These are phyloP conservation scores for Euphorbia celastroides DNA, from an alignment of 441 rosid genomes.

Conservation along the genomic window DNA sequence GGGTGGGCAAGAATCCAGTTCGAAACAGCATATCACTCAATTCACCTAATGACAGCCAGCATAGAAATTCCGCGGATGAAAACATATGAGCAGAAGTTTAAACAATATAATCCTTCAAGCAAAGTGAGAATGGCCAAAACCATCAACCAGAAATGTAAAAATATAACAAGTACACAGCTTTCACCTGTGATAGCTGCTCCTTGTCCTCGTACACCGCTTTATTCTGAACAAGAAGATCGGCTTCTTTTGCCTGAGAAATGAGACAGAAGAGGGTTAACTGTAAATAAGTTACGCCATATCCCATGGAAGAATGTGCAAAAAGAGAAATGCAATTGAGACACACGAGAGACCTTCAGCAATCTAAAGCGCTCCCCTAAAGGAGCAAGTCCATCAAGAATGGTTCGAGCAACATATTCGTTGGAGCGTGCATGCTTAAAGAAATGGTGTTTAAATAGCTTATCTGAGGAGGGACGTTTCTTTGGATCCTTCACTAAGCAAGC, in stretches of 20 bases:
- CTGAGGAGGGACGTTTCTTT: slow-evolving; percentile 90
- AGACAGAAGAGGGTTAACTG: slow-evolving; percentile 22
- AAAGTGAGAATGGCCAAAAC: slow-evolving; percentile 1
- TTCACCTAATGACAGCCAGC: background rate
- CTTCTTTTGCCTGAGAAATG: slow-evolving; percentile 64
- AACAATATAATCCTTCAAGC: background rate
- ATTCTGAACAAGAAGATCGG: slow-evolving; percentile 86
- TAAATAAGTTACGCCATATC: slow-evolving; percentile 20
- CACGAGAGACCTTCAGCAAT: slow-evolving; percentile 69
- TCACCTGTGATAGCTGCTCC: slow-evolving; percentile 85
- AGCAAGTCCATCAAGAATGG: slow-evolving; percentile 69
- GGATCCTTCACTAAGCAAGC: slow-evolving; percentile 98
- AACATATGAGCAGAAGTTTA: background rate
- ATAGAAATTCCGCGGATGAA: background rate
- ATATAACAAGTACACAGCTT: slow-evolving; percentile 17
- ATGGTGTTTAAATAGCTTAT: slow-evolving; percentile 85
- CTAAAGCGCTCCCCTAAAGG: slow-evolving; percentile 94
- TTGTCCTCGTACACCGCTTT: slow-evolving; percentile 72
- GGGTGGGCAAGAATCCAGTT: too few relatives aligned
- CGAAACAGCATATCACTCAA: background rate
- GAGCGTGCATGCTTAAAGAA: slow-evolving; percentile 80
- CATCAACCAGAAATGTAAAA: background rate
- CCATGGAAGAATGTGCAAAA: slow-evolving; percentile 17
- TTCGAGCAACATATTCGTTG: slow-evolving; percentile 50
- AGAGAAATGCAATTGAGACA: slow-evolving; percentile 21